A percentile compares a stretch with the other conserved stretches of the same genome.
Evolutionary conservation across 1,284 basidiomycete species (phyloP).

Genomic region (Fistulina hepatica): DNA sequence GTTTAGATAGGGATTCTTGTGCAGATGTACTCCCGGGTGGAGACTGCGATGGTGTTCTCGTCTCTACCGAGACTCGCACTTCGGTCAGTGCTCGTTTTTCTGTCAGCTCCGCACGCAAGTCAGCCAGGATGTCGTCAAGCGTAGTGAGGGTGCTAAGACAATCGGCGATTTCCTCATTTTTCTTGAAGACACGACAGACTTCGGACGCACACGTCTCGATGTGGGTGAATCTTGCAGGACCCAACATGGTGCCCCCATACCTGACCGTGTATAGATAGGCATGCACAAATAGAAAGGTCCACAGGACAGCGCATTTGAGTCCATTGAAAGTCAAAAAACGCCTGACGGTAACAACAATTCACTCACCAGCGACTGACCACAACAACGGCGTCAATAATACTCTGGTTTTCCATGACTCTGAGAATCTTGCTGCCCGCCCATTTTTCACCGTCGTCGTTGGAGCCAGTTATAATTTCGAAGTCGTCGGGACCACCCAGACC

Average conservation of each 20-base stretch:
- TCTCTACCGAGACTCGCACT: too few species aligned
- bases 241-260: conserved; percentile 69
- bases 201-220: conserved; percentile 14
- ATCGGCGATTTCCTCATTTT: conserved; percentile 53
- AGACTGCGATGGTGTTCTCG: too few species aligned
- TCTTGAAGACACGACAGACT: conserved; percentile 57
- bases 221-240: conserved; percentile 22
- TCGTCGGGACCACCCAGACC: conserved; percentile 65
- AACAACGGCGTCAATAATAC: conserved; percentile 50
- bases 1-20: too few species aligned
- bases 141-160: conserved; percentile 43
- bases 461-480: conserved; percentile 50
- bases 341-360: background rate
- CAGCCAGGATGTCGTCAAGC: conserved; percentile 50
- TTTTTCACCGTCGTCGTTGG: conserved; percentile 63
- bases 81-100: conserved; percentile 2
- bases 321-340: background rate
- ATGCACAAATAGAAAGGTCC: background rate
- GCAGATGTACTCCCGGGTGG: too few species aligned
- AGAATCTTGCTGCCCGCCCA: conserved; percentile 55
- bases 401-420: conserved; percentile 60
- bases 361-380: conserved; percentile 66
- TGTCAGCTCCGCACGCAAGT: conserved; percentile 43
- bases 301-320: background rate
- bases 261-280: conserved; percentile 24